phyloP scores from a whole-genome alignment of 202 grass and related monocot genomes.

The Thinopyrum obtusiflorum region DNA sequence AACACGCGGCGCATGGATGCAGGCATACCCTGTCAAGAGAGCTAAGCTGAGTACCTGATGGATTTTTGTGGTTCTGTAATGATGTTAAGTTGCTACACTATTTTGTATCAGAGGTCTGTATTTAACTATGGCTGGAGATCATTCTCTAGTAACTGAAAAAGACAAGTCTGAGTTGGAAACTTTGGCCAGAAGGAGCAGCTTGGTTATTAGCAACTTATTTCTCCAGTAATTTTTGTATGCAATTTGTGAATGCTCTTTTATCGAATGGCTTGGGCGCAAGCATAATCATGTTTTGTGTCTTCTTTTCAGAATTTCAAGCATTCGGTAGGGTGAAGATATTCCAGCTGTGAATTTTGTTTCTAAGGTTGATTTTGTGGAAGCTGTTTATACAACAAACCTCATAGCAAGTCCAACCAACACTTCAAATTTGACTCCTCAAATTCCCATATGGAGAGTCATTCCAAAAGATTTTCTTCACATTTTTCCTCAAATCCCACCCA shows the following conservation, averaged over 20 bases:
- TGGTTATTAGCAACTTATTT: neutral
- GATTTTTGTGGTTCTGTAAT: neutral
- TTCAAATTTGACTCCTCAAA: neutral
- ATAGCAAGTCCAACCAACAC: neutral
- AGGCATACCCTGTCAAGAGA: neutral
- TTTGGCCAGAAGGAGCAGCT: neutral
- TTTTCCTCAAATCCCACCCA: too few species aligned
- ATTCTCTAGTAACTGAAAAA: neutral
- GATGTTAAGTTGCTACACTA: neutral
- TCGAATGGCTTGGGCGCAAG: neutral
- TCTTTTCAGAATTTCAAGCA: constrained; percentile 29
- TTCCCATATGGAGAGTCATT: neutral
- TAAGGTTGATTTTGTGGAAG: neutral
- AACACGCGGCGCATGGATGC: neutral
- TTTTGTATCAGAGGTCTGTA: neutral
- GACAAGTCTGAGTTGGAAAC: constrained; percentile 21
- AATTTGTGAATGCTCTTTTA: neutral
- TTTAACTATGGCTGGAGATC: neutral
- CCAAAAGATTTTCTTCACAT: too few species aligned
- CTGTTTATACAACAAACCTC: neutral
- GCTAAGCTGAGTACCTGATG: neutral
- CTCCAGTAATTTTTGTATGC: neutral
- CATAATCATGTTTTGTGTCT: neutral
- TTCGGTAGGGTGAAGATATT: neutral
- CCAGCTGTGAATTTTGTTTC: neutral